Evolutionary conservation across 805 yeast genomes (phyloP).

Genomic region (Komagataella phaffii): DNA sequence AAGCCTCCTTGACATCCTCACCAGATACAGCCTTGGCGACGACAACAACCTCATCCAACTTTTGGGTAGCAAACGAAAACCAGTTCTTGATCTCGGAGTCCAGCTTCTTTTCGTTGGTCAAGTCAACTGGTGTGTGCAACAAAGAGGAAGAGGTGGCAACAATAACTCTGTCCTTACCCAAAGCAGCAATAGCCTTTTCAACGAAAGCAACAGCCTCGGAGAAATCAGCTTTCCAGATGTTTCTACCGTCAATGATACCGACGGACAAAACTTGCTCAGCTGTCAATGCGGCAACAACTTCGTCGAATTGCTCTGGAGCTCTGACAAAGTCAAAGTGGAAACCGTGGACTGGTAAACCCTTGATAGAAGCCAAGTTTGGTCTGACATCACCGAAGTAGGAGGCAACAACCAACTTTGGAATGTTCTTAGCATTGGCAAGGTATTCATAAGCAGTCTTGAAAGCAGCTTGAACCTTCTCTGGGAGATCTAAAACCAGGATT

Average conservation of each 20-base stretch:
- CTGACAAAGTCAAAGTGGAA: constrained; percentile 95
- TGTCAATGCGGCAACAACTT: constrained; percentile 52
- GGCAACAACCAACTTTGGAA: constrained; percentile 75
- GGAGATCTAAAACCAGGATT: constrained; percentile 85
- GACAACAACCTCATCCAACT: constrained; percentile 80
- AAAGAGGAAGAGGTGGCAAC: constrained; percentile 95
- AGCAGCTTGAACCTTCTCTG: constrained; percentile 71
- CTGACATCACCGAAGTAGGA: constrained; percentile 97
- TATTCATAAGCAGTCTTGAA: constrained; percentile 78
- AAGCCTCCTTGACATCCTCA: constrained; percentile 61
- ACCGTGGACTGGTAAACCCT: constrained; percentile 86
- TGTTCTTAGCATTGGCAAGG: constrained; percentile 50
- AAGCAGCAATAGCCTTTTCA: constrained; percentile 67
- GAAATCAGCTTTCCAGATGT: constrained; percentile 97
- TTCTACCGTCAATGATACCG: constrained; percentile 98
- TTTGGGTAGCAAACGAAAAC: constrained; percentile 98
- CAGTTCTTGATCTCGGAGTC: constrained; percentile 88
- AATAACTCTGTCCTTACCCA: constrained; percentile 77
- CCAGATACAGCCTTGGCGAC: constrained; percentile 82
- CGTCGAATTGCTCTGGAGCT: constrained; percentile 91
- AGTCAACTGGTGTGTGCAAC: constrained; percentile 97
- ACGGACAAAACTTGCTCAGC: constrained; percentile 76
- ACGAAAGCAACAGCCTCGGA: constrained; percentile 75
- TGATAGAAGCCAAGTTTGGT: constrained; percentile 87
- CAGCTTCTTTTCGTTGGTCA: constrained; percentile 82